Evolutionary conservation across 2,329 filamentous ascomycete species (phyloP).

Genomic region (Blumeria hordei): DNA sequence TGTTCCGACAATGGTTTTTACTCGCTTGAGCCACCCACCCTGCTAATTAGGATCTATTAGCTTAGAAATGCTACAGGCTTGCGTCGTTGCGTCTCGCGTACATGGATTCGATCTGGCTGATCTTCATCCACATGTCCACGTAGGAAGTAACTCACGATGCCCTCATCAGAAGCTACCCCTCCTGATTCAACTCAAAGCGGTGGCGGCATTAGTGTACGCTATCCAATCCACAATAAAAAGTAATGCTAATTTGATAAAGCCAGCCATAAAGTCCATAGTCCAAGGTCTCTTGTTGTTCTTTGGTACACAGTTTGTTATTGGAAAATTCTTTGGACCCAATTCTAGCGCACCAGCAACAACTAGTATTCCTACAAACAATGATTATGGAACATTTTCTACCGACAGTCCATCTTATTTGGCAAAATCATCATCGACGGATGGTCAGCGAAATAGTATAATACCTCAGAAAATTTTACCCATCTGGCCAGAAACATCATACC

Average conservation of each 20-base stretch:
- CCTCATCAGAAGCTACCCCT: slow-evolving; percentile 7
- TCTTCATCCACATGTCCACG: no score
- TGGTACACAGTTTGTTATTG: slow-evolving; percentile 32
- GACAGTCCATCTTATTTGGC: slow-evolving; percentile 39
- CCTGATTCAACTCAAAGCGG: slow-evolving; percentile 6
- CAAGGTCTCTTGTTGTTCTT: slow-evolving; percentile 29
- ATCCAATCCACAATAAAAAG: background rate
- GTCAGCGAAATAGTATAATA: slow-evolving; percentile 36
- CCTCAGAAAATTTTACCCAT: slow-evolving; percentile 61
- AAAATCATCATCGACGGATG: slow-evolving; percentile 37
- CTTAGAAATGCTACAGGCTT: no score
- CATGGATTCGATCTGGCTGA: no score
- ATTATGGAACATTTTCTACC: slow-evolving; percentile 27
- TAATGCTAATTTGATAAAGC: slow-evolving; percentile 7
- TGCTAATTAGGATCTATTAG: no score
- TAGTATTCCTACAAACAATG: slow-evolving; percentile 26
- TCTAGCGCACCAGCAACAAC: slow-evolving; percentile 19
- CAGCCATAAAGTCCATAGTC: slow-evolving; percentile 18
- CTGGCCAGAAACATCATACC: slow-evolving; percentile 53
- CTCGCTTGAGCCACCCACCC: no score
- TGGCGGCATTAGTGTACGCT: slow-evolving; percentile 14
- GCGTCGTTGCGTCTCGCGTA: no score
- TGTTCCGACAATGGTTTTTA: no score
- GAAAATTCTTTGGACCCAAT: slow-evolving; percentile 25
- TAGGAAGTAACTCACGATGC: slow-evolving; percentile 7